A percentile compares a stretch with the other conserved stretches of the same genome.
phyloP scores from a whole-genome alignment of 305 asterid species.

The Plantago lanceolata region DNA sequence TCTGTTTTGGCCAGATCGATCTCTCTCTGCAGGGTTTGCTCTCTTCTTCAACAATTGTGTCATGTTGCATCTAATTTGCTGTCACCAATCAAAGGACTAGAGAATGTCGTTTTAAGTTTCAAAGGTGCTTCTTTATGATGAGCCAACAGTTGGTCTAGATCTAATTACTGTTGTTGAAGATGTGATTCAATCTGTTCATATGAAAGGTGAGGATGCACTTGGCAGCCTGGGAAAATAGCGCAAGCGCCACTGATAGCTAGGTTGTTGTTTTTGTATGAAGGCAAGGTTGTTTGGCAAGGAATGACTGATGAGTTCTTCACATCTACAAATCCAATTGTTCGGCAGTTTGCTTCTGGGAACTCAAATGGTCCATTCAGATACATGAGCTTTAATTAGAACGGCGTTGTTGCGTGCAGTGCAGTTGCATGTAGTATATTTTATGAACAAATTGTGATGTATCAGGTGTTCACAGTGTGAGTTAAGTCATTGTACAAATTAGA shows the following conservation, averaged over 20 bases:
- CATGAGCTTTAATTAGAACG: too few relatives aligned
- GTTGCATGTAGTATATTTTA: too few relatives aligned
- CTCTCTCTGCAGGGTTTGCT: too few relatives aligned
- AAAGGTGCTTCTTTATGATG: conserved; percentile 96
- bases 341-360: conserved; percentile 92
- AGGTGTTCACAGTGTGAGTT: too few relatives aligned
- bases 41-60: too few relatives aligned
- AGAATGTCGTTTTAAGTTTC: too few relatives aligned
- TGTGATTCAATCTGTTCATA: conserved; percentile 92
- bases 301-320: conserved; percentile 88
- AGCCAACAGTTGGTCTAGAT: conserved; percentile 99
- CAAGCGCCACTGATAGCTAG: conserved; percentile 99
- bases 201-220: conserved; percentile 73
- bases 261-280: conserved; percentile 87
- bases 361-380: conserved; percentile 88
- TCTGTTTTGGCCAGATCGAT: too few relatives aligned
- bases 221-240: conserved; percentile 87
- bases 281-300: conserved; percentile 96
- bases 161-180: conserved; percentile 99
- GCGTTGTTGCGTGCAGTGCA: too few relatives aligned
- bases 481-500: too few relatives aligned
- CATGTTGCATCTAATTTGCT: too few relatives aligned
- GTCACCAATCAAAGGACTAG: too few relatives aligned
- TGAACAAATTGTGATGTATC: too few relatives aligned
- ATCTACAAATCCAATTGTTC: conserved; percentile 76